Percentiles rank a stretch among this genome's conserved stretches.
These are phyloP conservation scores for Hypomyces rosellus DNA, from an alignment of 2,329 filamentous ascomycete genomes.

Conservation along the genomic window DNA sequence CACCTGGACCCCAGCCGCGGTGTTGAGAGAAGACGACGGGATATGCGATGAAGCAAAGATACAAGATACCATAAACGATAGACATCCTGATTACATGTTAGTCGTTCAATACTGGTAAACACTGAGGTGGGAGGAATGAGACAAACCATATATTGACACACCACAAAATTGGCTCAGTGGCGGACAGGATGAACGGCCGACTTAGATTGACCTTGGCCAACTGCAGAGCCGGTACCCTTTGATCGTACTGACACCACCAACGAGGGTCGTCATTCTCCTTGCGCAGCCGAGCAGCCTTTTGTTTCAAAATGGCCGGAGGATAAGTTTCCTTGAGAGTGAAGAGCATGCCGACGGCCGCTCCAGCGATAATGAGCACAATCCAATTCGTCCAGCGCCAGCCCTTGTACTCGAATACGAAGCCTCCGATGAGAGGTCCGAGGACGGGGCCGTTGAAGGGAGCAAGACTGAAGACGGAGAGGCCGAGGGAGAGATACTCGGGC, in stretches of 20 bases:
- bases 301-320: slow-evolving; percentile 61
- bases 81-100: slow-evolving; percentile 53
- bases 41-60: slow-evolving; percentile 86
- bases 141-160: slow-evolving; percentile 60
- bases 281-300: slow-evolving; percentile 56
- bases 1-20: slow-evolving; percentile 69
- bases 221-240: slow-evolving; percentile 55
- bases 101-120: not conserved
- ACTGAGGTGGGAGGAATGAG: not conserved
- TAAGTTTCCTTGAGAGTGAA: slow-evolving; percentile 68
- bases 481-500: slow-evolving; percentile 75
- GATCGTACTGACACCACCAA: slow-evolving; percentile 77
- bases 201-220: slow-evolving; percentile 70
- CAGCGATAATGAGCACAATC: slow-evolving; percentile 68
- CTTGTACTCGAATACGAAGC: slow-evolving; percentile 62
- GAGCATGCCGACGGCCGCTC: slow-evolving; percentile 53
- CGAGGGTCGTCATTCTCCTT: slow-evolving; percentile 64
- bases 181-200: slow-evolving; percentile 69
- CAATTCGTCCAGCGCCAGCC: slow-evolving; percentile 89
- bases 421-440: slow-evolving; percentile 53
- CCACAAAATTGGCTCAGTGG: slow-evolving; percentile 75
- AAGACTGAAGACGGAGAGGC: slow-evolving; percentile 61
- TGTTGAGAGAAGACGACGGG: slow-evolving; percentile 71
- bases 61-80: slow-evolving; percentile 78
- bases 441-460: slow-evolving; percentile 74